A percentile compares a stretch with the other conserved stretches of the same genome.
Conservation (phyloP, 768 basidiomycete species). For the Pleurotus tuoliensis region DNA sequence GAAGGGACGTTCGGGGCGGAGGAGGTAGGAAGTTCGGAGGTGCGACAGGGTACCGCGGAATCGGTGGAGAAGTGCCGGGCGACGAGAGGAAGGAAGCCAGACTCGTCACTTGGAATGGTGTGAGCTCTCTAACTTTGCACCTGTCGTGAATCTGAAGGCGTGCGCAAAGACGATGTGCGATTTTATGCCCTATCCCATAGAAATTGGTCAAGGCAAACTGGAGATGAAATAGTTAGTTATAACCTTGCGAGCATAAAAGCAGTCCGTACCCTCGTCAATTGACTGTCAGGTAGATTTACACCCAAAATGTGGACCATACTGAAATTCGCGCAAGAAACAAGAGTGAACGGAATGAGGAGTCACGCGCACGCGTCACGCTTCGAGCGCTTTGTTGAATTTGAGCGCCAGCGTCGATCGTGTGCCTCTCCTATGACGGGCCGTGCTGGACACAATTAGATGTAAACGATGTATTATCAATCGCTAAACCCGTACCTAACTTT, state of each 20-base stretch:
- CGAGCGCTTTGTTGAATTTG: neutral
- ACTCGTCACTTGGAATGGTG: constrained; percentile 83
- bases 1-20: constrained; percentile 34
- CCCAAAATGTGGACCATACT: constrained; percentile 87
- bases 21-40: constrained; percentile 45
- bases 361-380: neutral
- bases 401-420: no score
- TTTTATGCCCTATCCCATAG: constrained; percentile 80
- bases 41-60: constrained; percentile 68
- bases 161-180: constrained; percentile 80
- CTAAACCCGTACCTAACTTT: no score
- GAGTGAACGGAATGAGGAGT: neutral
- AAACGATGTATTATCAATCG: no score
- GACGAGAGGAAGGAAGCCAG: constrained; percentile 95
- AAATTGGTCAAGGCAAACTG: constrained; percentile 90
- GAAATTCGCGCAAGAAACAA: constrained; percentile 5
- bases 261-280: constrained; percentile 64
- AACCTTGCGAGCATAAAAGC: neutral
- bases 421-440: no score
- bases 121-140: constrained; percentile 76
- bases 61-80: constrained; percentile 67
- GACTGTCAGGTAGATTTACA: constrained; percentile 72
- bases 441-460: no score
- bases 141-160: constrained; percentile 89
- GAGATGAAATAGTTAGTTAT: constrained; percentile 22